A percentile compares a stretch with the other conserved stretches of the same genome.
Evolutionary conservation across 2,329 filamentous ascomycete genomes (phyloP).

Genomic region (Trichocomaceae sp.): DNA sequence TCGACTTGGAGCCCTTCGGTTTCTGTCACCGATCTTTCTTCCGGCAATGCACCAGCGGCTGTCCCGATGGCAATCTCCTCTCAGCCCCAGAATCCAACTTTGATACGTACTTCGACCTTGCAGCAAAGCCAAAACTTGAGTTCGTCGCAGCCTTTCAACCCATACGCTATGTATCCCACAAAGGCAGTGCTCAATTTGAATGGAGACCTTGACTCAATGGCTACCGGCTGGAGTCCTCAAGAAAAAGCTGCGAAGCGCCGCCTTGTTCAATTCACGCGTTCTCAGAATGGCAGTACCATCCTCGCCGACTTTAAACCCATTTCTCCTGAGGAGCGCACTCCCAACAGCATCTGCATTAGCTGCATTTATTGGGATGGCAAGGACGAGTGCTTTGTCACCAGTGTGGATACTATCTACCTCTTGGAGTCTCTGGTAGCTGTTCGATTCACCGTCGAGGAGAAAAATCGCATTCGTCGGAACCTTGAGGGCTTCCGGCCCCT

Average conservation of each 20-base stretch:
- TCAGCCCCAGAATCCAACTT: constrained; percentile 47
- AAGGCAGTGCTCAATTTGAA: constrained; percentile 82
- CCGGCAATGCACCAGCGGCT: constrained; percentile 31
- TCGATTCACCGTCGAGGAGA: constrained; percentile 92
- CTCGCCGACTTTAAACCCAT: constrained; percentile 74
- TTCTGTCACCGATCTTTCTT: constrained; percentile 38
- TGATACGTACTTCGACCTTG: constrained; percentile 63
- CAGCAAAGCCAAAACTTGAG: constrained; percentile 47
- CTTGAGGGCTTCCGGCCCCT: constrained; percentile 87
- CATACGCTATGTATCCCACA: constrained; percentile 71
- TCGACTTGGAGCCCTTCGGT: constrained; percentile 46
- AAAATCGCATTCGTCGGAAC: constrained; percentile 94
- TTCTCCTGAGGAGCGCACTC: constrained; percentile 67
- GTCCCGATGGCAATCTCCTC: constrained; percentile 41
- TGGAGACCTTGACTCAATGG: constrained; percentile 80
- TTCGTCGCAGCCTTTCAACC: constrained; percentile 59
- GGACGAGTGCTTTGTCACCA: constrained; percentile 85
- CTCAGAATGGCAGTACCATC: constrained; percentile 74
- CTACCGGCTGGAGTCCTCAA: constrained; percentile 71
- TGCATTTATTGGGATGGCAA: constrained; percentile 97
- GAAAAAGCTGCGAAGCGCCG: constrained; percentile 73
- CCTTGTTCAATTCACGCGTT: constrained; percentile 81
- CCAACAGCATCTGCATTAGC: constrained; percentile 87
- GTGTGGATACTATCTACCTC: constrained; percentile 93
- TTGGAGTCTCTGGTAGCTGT: constrained; percentile 82